phyloP scores from a whole-genome alignment of 164 flowering plant genomes.

The Warburgia ugandensis region DNA sequence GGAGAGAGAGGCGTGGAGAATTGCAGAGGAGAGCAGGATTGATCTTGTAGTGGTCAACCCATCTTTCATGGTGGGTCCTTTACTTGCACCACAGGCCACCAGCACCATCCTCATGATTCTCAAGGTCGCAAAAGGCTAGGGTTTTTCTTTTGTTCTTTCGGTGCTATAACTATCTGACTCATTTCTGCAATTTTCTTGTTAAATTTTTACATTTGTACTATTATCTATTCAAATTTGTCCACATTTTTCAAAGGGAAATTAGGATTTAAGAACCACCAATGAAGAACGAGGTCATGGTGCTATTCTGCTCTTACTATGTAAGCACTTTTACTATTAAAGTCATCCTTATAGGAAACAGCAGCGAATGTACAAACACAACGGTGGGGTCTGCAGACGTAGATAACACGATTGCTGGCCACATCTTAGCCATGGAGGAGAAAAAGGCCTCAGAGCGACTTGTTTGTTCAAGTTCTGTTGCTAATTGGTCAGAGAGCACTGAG shows the following conservation, averaged over 20 bases:
- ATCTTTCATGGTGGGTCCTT: constrained; percentile 73
- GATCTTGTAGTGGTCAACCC: constrained; percentile 79
- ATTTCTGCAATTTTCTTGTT: no score
- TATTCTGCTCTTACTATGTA: no score
- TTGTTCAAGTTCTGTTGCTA: constrained; percentile 72
- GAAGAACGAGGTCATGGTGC: no score
- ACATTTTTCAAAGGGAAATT: no score
- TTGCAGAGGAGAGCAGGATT: constrained; percentile 45
- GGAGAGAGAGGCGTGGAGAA: constrained; percentile 70
- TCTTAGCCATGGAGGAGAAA: constrained; percentile 75
- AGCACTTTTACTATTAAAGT: background rate
- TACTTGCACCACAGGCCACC: constrained; percentile 80
- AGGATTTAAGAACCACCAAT: no score
- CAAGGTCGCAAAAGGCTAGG: constrained; percentile 49
- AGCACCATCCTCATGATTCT: constrained; percentile 60
- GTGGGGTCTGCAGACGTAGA: constrained; percentile 89
- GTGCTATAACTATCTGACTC: no score
- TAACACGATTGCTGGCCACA: constrained; percentile 68
- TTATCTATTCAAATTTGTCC: no score
- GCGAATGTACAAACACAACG: constrained; percentile 55
- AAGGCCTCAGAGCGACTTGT: constrained; percentile 75
- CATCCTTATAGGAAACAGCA: constrained; percentile 30
- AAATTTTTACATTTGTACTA: no score
- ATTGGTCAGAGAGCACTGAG: constrained; percentile 73
- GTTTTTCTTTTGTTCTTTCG: background rate